These are phyloP conservation scores for Salix suchowensis DNA, from an alignment of 345 rosid species.

Conservation along the genomic window DNA sequence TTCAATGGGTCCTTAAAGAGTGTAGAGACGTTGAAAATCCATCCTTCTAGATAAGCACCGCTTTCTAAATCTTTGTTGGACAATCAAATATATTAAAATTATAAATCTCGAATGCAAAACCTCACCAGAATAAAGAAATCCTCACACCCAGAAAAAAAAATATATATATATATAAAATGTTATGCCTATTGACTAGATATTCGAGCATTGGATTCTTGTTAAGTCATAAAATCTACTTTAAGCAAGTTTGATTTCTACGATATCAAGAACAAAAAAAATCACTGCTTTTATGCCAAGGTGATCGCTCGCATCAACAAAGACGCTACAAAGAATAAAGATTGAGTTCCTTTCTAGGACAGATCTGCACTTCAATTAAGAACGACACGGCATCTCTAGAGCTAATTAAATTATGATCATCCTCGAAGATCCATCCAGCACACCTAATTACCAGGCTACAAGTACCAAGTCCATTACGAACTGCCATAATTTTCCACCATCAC, in stretches of 20 bases:
- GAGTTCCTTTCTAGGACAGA: background rate
- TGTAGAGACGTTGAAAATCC: no score
- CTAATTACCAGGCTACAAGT: background rate
- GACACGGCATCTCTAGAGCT: background rate
- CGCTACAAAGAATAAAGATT: background rate
- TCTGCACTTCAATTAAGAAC: background rate
- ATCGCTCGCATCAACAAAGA: background rate
- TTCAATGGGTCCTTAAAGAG: background rate
- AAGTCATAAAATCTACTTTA: background rate
- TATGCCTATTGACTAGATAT: background rate
- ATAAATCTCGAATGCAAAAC: no score
- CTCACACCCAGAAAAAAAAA: no score
- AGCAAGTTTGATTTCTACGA: background rate
- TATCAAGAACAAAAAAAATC: background rate
- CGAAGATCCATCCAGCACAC: background rate
- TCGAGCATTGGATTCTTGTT: background rate
- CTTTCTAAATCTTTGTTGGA: background rate
- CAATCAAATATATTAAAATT: background rate
- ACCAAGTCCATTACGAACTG: background rate
- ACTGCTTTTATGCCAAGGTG: background rate
- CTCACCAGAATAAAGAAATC: no score
- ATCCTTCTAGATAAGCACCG: background rate
- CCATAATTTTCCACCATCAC: background rate
- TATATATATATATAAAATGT: no score
- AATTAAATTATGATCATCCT: background rate